These are phyloP conservation scores for Coffea canephora DNA, from an alignment of 257 asterid genomes.

Conservation along the genomic window DNA sequence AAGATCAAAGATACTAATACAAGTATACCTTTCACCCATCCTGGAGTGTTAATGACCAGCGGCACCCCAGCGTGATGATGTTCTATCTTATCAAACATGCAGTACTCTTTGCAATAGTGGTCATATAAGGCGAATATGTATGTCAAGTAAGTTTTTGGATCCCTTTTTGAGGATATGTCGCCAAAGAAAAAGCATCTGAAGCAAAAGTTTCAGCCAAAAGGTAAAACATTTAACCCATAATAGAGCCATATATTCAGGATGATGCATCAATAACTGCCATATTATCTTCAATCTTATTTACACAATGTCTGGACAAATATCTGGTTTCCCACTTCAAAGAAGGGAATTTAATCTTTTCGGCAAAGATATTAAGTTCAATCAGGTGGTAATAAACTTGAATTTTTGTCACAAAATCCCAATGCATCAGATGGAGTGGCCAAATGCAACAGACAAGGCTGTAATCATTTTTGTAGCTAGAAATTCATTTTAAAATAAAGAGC, in stretches of 20 bases:
- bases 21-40: constrained; percentile 90
- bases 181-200: constrained; percentile 94
- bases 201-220: constrained; percentile 10
- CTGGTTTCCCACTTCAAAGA: constrained; percentile 3
- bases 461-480: too few species aligned
- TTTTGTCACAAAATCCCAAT: not conserved
- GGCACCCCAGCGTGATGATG: constrained; percentile 47
- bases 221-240: not conserved
- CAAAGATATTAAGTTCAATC: not conserved
- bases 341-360: not conserved
- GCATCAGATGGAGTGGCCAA: not conserved
- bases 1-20: constrained; percentile 14
- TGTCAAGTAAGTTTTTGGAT: constrained; percentile 63
- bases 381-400: not conserved
- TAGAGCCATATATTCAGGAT: not conserved
- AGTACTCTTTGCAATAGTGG: constrained; percentile 49
- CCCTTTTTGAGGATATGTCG: constrained; percentile 87
- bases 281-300: not conserved
- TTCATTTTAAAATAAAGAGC: too few species aligned
- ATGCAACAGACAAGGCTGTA: not conserved
- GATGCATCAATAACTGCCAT: not conserved
- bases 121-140: constrained; percentile 59
- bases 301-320: not conserved
- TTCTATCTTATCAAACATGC: constrained; percentile 22
- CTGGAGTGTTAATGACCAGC: constrained; percentile 86